phyloP scores from a whole-genome alignment of 176 grass and related monocot species.

The Oryza meyeriana region DNA sequence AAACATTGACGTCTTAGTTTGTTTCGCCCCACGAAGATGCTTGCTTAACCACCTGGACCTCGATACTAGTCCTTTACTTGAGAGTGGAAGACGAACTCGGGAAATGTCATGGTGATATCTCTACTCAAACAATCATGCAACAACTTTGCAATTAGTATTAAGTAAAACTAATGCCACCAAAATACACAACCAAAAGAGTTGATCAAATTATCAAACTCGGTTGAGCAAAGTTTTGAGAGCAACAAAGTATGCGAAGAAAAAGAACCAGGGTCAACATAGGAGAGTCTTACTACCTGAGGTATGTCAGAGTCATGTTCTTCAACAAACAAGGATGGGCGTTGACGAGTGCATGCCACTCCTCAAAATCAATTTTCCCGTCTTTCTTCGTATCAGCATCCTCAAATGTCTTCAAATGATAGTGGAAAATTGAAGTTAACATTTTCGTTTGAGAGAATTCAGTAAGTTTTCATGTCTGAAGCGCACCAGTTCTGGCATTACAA shows the following conservation, averaged over 20 bases:
- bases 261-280: neutral
- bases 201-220: neutral
- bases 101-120: slow-evolving; percentile 10
- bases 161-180: neutral
- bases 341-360: slow-evolving; percentile 46
- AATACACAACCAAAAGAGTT: neutral
- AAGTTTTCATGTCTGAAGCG: neutral
- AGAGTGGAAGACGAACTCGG: slow-evolving; percentile 25
- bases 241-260: no score
- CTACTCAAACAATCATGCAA: neutral
- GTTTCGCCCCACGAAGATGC: neutral
- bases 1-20: neutral
- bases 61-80: neutral
- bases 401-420: slow-evolving; percentile 40
- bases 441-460: neutral
- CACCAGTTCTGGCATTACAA: neutral
- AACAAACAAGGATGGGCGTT: slow-evolving; percentile 35
- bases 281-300: slow-evolving; percentile 40
- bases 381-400: slow-evolving; percentile 49
- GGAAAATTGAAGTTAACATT: neutral
- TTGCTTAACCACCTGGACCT: neutral
- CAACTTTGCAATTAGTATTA: neutral
- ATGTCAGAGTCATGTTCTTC: slow-evolving; percentile 52
- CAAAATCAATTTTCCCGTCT: slow-evolving; percentile 49
- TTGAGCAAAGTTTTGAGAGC: neutral